Evolutionary conservation across 495 filamentous ascomycete genomes (phyloP), one percentile per base, ranked within the genome.

Genomic region (Penicillium salamii): DNA sequence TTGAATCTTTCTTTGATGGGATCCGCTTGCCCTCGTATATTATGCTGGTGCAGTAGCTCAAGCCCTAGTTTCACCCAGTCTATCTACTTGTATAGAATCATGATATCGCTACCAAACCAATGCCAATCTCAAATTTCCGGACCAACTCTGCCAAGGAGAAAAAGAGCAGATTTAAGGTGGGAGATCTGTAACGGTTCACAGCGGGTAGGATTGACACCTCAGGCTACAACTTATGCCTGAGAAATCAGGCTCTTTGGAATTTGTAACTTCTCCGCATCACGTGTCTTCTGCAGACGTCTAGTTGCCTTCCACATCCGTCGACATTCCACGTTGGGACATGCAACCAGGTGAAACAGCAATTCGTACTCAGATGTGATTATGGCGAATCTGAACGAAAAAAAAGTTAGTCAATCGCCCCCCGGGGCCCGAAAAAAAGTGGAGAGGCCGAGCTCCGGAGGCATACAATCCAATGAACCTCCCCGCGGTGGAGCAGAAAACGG

Each of bases 391-490:
- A 36, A 47, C 26, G 26, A 36, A 47, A 36, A 37, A 55, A 52
- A 59, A 29, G 13, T 55, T 24, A 34, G 38, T 31, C 36, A 47
- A 34, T 41, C 35, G 41, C 41, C 46, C 48, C 53, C 44, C 32
- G 12, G 12, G 29, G 7, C 29, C 12, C 29, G 7, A 8, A 24
- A 21, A 46, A 31, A 52, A 53, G 53, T 57, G 57, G 57, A 35
- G 42, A 14, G 18, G 45, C 45, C 26, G 20, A 45, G 15, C 17
- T 34, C 29, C 20, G 39, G 14, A 15, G 31, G 20, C 29, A 34
- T 13, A 32, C 40, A n/a, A 31, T 24, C 60, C 60, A 63, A 61
- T 61, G 21, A 46, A 14, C 11, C 39, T 40, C 9, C 12, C 13
- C 12, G 21, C 15, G 20, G 60, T 63, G 60, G 60, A 14, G 53